Base-by-base conservation (phyloP, 495 filamentous ascomycete species). In the Jackrogersella minutella region DNA sequence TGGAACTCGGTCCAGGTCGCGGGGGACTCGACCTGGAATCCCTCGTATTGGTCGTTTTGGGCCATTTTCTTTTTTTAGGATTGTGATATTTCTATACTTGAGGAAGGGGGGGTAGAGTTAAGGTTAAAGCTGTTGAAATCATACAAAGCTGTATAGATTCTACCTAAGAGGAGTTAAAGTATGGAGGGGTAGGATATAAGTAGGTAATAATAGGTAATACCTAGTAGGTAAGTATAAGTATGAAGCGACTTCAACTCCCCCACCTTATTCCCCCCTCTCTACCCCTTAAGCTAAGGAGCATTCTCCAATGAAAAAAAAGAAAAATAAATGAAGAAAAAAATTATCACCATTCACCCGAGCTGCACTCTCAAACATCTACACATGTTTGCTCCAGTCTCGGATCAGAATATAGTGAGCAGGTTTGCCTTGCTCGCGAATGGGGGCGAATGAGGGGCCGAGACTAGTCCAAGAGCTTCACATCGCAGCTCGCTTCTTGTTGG, bases 11-110 rank as follows among this genome's bases (percentile, higher is more conserved):
- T 77, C 82, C 81, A 85, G 26, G 78, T 81, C 9, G 79, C 77
- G 0, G 83, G 72, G 7, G 80, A 79, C 33, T 84, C 73, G 74
- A 84, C 80, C 72, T 85, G 83, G 75, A 86, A 86, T 51, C 84
- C 84, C 24, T 79, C 81, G 69, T 64, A 74, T 31, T 74, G 72
- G 41, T 74, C 72, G 72, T 62, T 58, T 39, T 70, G 69, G n/a
- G 71, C 69, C 72, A 73, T 74, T 64, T 62, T 68, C 30, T 21
- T 11, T 19, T 17, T 50, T 19, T 50, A 1, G 3, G 34, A 10
- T 30, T 31, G 36, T 24, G 9, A 43, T 56, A 44, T 3, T 37
- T 16, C n/a, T n/a, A n/a, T n/a, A n/a, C n/a, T n/a, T n/a, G n/a
- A n/a, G n/a, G n/a, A n/a, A n/a, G n/a, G n/a, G n/a, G n/a, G n/a